Conservation (phyloP, 2,329 filamentous ascomycete species). For the Pseudocercospora vitis region DNA sequence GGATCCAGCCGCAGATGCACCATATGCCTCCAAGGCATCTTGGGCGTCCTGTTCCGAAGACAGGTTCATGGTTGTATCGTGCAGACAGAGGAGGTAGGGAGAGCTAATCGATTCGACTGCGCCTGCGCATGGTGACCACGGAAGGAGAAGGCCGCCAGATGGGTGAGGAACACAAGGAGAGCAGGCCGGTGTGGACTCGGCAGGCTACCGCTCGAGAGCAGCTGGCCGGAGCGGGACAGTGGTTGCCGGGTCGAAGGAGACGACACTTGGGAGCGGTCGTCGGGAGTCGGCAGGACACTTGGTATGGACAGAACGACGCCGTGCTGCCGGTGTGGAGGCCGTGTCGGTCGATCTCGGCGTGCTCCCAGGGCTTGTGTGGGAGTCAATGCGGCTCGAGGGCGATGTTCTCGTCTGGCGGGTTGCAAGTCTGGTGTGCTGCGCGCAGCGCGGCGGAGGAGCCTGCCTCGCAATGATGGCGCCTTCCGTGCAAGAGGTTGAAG, state of each 20-base stretch:
- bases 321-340: slow-evolving; percentile 4
- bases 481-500: slow-evolving; percentile 7
- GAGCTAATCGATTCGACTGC: slow-evolving; percentile 26
- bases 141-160: slow-evolving; percentile 13
- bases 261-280: slow-evolving; percentile 2
- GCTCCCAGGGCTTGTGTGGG: slow-evolving; percentile 1
- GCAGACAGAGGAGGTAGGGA: slow-evolving; percentile 22
- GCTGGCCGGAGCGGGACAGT: slow-evolving; percentile 4
- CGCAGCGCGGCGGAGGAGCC: slow-evolving; percentile 18
- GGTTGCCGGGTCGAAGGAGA: slow-evolving; percentile 7
- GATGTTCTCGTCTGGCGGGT: not conserved
- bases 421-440: slow-evolving; percentile 3
- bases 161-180: slow-evolving; percentile 16
- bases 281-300: slow-evolving; percentile 8
- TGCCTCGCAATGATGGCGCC: slow-evolving; percentile 16
- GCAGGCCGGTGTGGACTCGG: slow-evolving; percentile 18
- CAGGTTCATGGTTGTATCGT: slow-evolving; percentile 27
- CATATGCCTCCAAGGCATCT: slow-evolving; percentile 23
- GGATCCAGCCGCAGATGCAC: slow-evolving; percentile 20
- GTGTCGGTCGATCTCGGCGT: slow-evolving; percentile 7
- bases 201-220: not conserved
- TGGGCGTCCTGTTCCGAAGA: slow-evolving; percentile 24
- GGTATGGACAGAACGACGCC: not conserved
- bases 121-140: slow-evolving; percentile 26
- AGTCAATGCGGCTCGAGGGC: slow-evolving; percentile 1